Evolutionary conservation across 305 asterid species (phyloP), one percentile per base, ranked within the genome.

Genomic region (Fraxinus paxiana): DNA sequence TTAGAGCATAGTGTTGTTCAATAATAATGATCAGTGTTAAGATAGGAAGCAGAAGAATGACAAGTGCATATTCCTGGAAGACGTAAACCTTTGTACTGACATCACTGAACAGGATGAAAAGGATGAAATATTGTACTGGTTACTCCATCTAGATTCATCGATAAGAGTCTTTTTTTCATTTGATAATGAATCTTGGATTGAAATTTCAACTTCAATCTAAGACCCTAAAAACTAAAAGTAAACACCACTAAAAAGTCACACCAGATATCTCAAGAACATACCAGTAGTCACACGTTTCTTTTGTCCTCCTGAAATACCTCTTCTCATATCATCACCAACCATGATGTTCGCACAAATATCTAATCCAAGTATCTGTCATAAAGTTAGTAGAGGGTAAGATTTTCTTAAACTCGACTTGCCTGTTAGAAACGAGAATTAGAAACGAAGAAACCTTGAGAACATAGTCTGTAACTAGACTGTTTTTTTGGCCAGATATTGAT

Each of bases 301-400:
- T 73, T 88, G 90, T 79, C 92, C 91, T 26, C 92, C 93, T 0
- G 93, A 90, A 71, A 90, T 86, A 38, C 93, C 93, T 78, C 92
- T 83, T 81, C 87, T 80, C 92, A 90, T 87, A 4, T 88, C 92
- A 86, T 88, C 85, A 0, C 93, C 93, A 31, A 90, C 92, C 88
- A 88, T 87, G 48, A 79, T 84, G 81, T 88, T 88, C 0, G 92
- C 56, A 76, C 92, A 90, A 48, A 86, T 69, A 41, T 90, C 91
- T 43, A 88, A 84, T 73, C 92, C 93, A 82, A 90, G 90, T 20
- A 90, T 59, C 93, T 90, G 80, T 41, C 1, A 79, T 71, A 61
- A 5, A 76, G 12, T 43, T n/a, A 10, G 73, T 28, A 54, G 43
- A 5, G 28, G 46, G 51, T 83, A 17, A 83, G 35, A 51, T 26